Evolutionary conservation across 163 green algal species (phyloP).

Genomic region (Coccomyxa subellipsoidea): DNA sequence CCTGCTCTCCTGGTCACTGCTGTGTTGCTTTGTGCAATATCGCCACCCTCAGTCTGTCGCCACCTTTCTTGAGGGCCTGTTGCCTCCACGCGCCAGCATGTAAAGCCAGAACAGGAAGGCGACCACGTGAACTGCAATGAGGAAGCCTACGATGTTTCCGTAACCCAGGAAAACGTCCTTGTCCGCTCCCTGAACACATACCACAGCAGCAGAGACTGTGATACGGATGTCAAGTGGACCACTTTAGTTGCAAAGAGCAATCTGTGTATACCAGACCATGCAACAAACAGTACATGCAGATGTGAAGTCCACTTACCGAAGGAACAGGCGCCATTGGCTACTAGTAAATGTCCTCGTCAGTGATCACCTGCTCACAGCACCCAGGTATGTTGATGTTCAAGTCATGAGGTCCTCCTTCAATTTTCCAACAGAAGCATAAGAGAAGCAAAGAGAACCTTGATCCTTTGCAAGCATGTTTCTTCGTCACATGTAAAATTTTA

Average conservation of each 20-base stretch:
- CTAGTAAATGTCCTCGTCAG: background rate
- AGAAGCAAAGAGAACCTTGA: too few relatives aligned
- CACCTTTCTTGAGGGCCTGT: background rate
- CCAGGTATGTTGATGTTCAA: too few relatives aligned
- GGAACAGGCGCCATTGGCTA: background rate
- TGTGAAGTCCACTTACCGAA: background rate
- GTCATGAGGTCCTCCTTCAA: too few relatives aligned
- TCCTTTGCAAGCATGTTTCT: background rate
- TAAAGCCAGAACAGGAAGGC: slow-evolving; percentile 6
- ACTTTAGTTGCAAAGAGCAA: too few relatives aligned
- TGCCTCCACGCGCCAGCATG: background rate
- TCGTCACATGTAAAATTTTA: background rate
- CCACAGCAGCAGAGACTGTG: background rate
- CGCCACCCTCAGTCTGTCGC: background rate
- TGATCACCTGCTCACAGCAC: background rate
- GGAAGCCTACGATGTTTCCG: slow-evolving; percentile 1
- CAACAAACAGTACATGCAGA: background rate
- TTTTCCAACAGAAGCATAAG: too few relatives aligned
- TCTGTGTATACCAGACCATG: background rate
- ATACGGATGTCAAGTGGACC: too few relatives aligned
- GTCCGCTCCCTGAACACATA: background rate
- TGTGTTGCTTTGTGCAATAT: background rate
- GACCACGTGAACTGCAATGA: slow-evolving; percentile 1
- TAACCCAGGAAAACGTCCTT: background rate
- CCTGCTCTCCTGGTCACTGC: background rate